Conservation (phyloP, 208 protist genomes). For the Leishmania guyanensis region DNA sequence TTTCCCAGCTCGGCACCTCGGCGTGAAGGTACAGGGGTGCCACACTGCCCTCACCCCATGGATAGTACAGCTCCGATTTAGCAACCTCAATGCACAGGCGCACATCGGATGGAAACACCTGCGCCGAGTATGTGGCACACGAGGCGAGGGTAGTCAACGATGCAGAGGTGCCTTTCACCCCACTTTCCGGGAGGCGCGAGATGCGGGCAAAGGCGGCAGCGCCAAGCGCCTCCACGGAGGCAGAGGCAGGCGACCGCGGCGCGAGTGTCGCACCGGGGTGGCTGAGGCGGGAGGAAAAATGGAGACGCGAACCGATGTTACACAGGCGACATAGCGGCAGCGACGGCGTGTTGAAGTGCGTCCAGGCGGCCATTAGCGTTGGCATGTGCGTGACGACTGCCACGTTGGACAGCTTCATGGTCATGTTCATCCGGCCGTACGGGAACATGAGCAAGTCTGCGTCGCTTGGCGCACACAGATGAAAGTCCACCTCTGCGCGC, state of each 20-base stretch:
- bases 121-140: slow-evolving; percentile 37
- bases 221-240: slow-evolving; percentile 22
- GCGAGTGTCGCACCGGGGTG: slow-evolving; percentile 9
- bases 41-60: slow-evolving; percentile 46
- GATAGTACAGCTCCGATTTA: slow-evolving; percentile 53
- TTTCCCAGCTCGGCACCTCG: slow-evolving; percentile 23
- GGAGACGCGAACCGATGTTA: slow-evolving; percentile 49
- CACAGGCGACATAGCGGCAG: slow-evolving; percentile 49
- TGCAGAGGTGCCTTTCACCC: not conserved
- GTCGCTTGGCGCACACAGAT: slow-evolving; percentile 32
- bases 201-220: slow-evolving; percentile 25
- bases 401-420: slow-evolving; percentile 20
- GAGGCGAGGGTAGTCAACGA: not conserved
- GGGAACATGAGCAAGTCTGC: slow-evolving; percentile 53
- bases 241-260: slow-evolving; percentile 31
- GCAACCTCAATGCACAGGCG: slow-evolving; percentile 31
- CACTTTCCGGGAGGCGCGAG: slow-evolving; percentile 1
- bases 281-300: slow-evolving; percentile 37
- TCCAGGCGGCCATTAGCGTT: slow-evolving; percentile 57
- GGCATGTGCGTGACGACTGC: slow-evolving; percentile 50
- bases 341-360: slow-evolving; percentile 53
- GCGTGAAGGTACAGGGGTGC: slow-evolving; percentile 48
- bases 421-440: slow-evolving; percentile 36
- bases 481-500: slow-evolving; percentile 31
- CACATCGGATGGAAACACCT: slow-evolving; percentile 54